Evolutionary conservation across 1,284 basidiomycete genomes (phyloP).

Genomic region (Cutaneotrichosporon cutaneum): DNA sequence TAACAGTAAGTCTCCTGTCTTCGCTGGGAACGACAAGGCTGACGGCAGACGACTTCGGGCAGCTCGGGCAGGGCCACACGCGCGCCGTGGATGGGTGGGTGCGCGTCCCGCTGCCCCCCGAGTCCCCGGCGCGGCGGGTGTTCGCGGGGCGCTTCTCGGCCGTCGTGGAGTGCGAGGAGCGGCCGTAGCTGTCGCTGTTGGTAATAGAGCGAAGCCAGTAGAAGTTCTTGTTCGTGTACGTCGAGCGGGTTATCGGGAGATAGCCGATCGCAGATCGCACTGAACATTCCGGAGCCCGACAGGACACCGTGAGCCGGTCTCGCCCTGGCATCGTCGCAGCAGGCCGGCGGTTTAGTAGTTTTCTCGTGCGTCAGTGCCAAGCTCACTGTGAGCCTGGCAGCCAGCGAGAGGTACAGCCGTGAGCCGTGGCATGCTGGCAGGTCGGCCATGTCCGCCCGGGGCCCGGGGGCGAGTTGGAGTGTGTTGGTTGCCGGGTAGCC

Average conservation of each 20-base stretch:
- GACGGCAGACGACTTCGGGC: conserved; percentile 7
- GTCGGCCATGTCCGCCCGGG: neutral
- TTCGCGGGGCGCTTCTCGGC: conserved; percentile 2
- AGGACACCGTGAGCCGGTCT: too few relatives aligned
- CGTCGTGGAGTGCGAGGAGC: neutral
- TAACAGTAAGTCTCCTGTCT: neutral
- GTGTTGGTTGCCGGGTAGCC: neutral
- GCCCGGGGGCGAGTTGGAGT: neutral
- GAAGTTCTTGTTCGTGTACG: too few relatives aligned
- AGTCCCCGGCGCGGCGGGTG: conserved; percentile 2
- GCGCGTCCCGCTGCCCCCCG: neutral
- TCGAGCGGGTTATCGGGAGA: too few relatives aligned
- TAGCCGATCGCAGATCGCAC: too few relatives aligned
- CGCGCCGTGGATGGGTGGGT: conserved; percentile 1
- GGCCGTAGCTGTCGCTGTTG: neutral
- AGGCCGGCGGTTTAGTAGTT: too few relatives aligned
- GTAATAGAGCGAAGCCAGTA: neutral
- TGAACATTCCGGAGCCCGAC: too few relatives aligned
- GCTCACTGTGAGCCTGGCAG: too few relatives aligned
- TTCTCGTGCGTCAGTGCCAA: too few relatives aligned
- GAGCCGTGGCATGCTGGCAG: too few relatives aligned
- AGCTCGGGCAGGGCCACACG: conserved; percentile 4
- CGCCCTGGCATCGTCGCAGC: too few relatives aligned
- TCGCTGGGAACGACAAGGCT: neutral
- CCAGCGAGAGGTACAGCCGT: too few relatives aligned